Base-by-base conservation (phyloP, 768 basidiomycete species). In the Galerina marginata region DNA sequence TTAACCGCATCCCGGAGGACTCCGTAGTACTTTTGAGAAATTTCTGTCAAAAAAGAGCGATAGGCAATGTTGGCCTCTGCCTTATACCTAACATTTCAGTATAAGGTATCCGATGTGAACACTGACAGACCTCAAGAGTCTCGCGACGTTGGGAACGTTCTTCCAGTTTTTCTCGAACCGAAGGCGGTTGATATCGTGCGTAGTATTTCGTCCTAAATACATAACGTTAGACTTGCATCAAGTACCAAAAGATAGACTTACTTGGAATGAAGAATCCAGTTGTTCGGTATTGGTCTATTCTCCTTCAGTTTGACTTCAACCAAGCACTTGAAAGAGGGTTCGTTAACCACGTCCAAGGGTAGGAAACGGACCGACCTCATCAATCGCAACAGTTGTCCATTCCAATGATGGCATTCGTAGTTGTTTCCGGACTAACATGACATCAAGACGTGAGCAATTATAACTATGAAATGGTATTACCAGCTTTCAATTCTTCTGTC, bases 71-170 rank as follows among this genome's bases (percentile, higher is more conserved):
- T 79, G 2, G 91, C 84, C 66, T 86, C 92, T 1, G 81, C 84
- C 64, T 89, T 60, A 15, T 36, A 26, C 29, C 2, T 20, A 51
- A 15, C 45, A 36, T 48, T 25, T 15, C 43, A 60, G 26, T 10
- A 29, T 5, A 15, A 48, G 29, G 10, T 56, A 16, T 37, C 16
- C 15, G 26, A 40, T 15, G 10, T 20, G 36, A 5, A 6, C 39
- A 40, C n/a, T 40, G n/a, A 11, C 29, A 12, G 29, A 83, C 84
- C 71, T 83, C 70, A 3, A 93, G 83, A 11, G 79, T 84, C 73
- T 97, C 95, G 63, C 84, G 83, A 62, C 85, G 87, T 69, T 89
- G 91, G 43, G 90, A 86, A 42, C 87, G 84, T 68, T 95, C 89
- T 60, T 89, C 81, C 1, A 93, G 72, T 66, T 90, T 85, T 38